phyloP scores from a whole-genome alignment of 2,329 filamentous ascomycete species.

The Akanthomyces dipterigenus region DNA sequence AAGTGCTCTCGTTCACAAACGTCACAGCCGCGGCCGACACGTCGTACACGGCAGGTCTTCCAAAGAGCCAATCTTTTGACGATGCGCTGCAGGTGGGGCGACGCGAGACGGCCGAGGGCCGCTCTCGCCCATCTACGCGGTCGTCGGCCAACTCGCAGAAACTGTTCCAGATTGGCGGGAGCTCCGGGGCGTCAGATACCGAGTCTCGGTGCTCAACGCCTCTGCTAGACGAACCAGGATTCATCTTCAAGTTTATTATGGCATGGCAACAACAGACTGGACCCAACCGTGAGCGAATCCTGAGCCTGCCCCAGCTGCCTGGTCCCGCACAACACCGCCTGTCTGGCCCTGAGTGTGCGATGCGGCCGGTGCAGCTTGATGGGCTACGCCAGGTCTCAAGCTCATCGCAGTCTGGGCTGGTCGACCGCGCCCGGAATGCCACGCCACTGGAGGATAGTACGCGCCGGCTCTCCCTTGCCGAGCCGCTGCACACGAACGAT shows the following conservation, averaged over 20 bases:
- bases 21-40: constrained; percentile 16
- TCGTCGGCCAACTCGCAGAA: constrained; percentile 31
- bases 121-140: constrained; percentile 23
- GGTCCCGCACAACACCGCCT: constrained; percentile 62
- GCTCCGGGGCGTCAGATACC: constrained; percentile 38
- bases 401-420: constrained; percentile 12
- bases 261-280: constrained; percentile 54
- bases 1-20: constrained; percentile 43
- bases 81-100: constrained; percentile 45
- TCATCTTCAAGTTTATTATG: constrained; percentile 68
- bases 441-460: constrained; percentile 26
- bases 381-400: constrained; percentile 38
- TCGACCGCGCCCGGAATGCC: constrained; percentile 32
- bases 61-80: constrained; percentile 25
- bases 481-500: constrained; percentile 13
- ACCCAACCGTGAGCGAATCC: constrained; percentile 52
- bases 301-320: constrained; percentile 63
- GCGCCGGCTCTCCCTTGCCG: constrained; percentile 16
- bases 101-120: constrained; percentile 42
- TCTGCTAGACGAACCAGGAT: constrained; percentile 49
- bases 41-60: constrained; percentile 11
- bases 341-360: constrained; percentile 19
- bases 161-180: constrained; percentile 22
- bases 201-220: constrained; percentile 51
- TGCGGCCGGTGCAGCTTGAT: constrained; percentile 26